These are phyloP conservation scores for Vanrija sp. DNA, from an alignment of 1,284 basidiomycete species.

Conservation along the genomic window DNA sequence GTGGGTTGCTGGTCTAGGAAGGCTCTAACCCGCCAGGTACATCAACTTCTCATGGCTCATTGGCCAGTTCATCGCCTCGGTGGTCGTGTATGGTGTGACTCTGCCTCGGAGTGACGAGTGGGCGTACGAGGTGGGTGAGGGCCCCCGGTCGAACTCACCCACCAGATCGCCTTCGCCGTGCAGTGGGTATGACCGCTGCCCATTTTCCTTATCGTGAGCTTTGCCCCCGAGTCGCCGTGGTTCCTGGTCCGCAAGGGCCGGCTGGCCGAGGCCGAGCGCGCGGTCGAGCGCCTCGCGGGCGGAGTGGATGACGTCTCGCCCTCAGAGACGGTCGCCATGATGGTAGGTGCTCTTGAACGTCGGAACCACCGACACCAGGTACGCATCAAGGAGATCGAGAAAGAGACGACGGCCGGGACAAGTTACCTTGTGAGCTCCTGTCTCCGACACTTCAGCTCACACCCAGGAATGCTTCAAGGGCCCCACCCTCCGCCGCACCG, in stretches of 20 bases:
- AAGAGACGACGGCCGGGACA: slow-evolving; percentile 18
- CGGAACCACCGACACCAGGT: too few species aligned
- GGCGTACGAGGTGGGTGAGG: background rate
- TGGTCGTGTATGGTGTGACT: background rate
- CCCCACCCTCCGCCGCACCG: slow-evolving; percentile 40
- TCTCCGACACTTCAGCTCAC: too few species aligned
- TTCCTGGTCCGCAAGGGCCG: slow-evolving; percentile 13
- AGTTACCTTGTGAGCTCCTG: too few species aligned
- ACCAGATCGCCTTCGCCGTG: background rate
- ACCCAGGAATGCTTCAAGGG: slow-evolving; percentile 49
- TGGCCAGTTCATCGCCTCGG: slow-evolving; percentile 12
- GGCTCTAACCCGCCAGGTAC: slow-evolving; percentile 23
- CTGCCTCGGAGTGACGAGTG: background rate
- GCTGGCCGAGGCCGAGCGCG: background rate
- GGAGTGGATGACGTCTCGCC: slow-evolving; percentile 27
- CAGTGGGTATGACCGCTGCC: slow-evolving; percentile 45
- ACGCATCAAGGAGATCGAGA: slow-evolving; percentile 30
- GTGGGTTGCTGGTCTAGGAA: slow-evolving; percentile 32
- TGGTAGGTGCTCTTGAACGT: too few species aligned
- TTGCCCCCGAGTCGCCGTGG: slow-evolving; percentile 35
- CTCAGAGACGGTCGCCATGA: slow-evolving; percentile 39
- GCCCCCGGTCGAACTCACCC: background rate
- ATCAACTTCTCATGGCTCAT: slow-evolving; percentile 46
- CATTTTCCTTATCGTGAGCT: slow-evolving; percentile 19
- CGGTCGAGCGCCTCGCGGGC: background rate